Evolutionary conservation across 192 early-diverging fungal genomes (phyloP), one percentile per base, ranked within the genome.

Genomic region (Radiomyces spectabilis): DNA sequence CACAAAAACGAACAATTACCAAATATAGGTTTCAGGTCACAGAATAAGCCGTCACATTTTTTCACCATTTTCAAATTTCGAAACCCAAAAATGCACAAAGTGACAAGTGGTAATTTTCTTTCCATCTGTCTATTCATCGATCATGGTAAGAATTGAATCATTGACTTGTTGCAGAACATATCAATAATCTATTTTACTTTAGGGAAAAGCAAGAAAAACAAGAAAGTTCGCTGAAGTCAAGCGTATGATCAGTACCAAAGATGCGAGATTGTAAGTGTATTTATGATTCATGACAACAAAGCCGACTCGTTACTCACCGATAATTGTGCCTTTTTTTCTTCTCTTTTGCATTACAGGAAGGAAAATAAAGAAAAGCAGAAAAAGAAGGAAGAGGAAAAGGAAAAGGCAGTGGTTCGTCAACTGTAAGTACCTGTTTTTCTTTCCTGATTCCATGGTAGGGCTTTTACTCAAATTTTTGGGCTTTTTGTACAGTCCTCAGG

Each of bases 171-270:
- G n/a, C n/a, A n/a, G 8, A 21, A 5, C 41, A 19, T 13, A 42
- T 42, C n/a, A 19, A 42, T 42, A 18, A 42, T 19, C 8, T 42
- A 21, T 51, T 24, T n/a, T n/a, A n/a, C n/a, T 39, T 19, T 55
- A 83, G 91, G 90, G 85, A 40, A 98, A 95, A 72, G 89, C 89
- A 16, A 94, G 85, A 54, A 87, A 80, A 57, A 95, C 93, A 32
- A 85, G 89, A 75, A 92, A 94, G 80, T 96, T 98, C 71, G 95
- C 87, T 27, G 75, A 85, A 45, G 91, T 94, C 38, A 98, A 98
- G 76, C 86, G 93, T 21, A 89, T 93, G 65, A 78, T 98, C 56
- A 86, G 84, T 50, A 86, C 90, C 25, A 93, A 91, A 29, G 95
- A 98, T 70, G 74, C 86, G 32, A 81, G 95, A 39, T 74, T 98